Percentiles rank a stretch among this genome's conserved stretches.
Conservation (phyloP, 345 rosid genomes). For the Gossypium stocksii region DNA sequence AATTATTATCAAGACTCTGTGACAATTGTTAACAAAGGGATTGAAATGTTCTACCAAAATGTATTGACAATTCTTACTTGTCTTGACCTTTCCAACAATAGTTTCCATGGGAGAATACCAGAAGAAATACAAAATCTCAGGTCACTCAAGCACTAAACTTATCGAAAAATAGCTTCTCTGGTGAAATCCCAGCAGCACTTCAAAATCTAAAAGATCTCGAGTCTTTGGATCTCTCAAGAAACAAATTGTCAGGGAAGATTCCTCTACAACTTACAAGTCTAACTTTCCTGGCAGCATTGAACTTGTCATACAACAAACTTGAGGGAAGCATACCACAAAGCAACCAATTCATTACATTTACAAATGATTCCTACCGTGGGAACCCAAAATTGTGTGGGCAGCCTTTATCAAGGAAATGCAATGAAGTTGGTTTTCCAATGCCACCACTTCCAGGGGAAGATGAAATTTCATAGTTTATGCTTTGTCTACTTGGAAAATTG, state of each 20-base stretch:
- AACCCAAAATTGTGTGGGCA: constrained; percentile 5
- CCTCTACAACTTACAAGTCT: constrained; percentile 11
- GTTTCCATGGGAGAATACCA: constrained; percentile 19
- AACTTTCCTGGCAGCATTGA: background rate
- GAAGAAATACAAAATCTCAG: background rate
- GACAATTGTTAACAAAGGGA: background rate
- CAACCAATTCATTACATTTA: background rate
- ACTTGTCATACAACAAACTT: constrained; percentile 14
- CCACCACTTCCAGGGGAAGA: background rate
- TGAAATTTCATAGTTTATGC: background rate
- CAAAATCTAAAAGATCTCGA: background rate
- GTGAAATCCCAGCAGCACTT: background rate
- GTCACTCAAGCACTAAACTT: constrained; percentile 7
- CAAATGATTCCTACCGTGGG: background rate
- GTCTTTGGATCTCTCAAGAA: constrained; percentile 21
- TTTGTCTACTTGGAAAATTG: background rate
- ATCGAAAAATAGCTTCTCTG: constrained; percentile 10
- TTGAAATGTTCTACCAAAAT: background rate
- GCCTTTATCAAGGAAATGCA: constrained; percentile 5
- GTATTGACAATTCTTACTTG: background rate
- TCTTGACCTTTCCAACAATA: constrained; percentile 18
- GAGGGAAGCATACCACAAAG: background rate
- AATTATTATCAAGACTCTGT: background rate
- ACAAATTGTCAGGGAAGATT: constrained; percentile 20
- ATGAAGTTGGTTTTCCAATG: background rate